Evolutionary conservation across 208 protist species (phyloP).

Genomic region (Angomonas deanei): DNA sequence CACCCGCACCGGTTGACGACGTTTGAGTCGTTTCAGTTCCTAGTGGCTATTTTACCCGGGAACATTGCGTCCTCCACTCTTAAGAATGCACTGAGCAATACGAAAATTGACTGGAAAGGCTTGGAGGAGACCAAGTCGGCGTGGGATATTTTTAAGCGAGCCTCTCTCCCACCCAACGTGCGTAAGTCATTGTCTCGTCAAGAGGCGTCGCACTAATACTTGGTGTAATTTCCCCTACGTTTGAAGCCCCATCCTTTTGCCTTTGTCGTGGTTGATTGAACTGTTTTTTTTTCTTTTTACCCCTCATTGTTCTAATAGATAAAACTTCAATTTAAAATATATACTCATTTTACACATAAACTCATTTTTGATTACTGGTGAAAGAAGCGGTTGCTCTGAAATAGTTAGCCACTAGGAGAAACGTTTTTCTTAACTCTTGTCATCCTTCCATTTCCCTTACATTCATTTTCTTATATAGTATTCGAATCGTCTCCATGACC

Average conservation of each 20-base stretch:
- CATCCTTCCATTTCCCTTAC: neutral
- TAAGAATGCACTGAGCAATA: constrained; percentile 15
- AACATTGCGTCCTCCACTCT: constrained; percentile 10
- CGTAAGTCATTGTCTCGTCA: neutral
- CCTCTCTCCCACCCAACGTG: constrained; percentile 19
- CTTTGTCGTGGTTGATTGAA: constrained; percentile 8
- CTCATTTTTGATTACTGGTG: too few species aligned
- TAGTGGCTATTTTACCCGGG: constrained; percentile 25
- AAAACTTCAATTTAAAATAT: too few species aligned
- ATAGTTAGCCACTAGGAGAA: too few species aligned
- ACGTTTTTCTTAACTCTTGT: neutral
- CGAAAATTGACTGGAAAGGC: constrained; percentile 29
- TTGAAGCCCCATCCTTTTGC: neutral
- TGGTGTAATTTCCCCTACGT: constrained; percentile 11
- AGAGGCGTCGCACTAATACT: constrained; percentile 9
- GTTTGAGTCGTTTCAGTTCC: constrained; percentile 36
- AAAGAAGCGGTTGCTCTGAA: too few species aligned
- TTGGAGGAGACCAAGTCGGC: constrained; percentile 31
- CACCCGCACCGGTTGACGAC: constrained; percentile 47
- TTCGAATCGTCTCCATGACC: constrained; percentile 57
- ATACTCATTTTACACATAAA: too few species aligned
- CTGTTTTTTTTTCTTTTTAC: constrained; percentile 14
- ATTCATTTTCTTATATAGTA: neutral
- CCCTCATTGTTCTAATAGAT: too few species aligned
- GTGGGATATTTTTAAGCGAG: constrained; percentile 39